These are phyloP conservation scores for Dendrobium nobile DNA, from an alignment of 106 monocot genomes.

Conservation along the genomic window DNA sequence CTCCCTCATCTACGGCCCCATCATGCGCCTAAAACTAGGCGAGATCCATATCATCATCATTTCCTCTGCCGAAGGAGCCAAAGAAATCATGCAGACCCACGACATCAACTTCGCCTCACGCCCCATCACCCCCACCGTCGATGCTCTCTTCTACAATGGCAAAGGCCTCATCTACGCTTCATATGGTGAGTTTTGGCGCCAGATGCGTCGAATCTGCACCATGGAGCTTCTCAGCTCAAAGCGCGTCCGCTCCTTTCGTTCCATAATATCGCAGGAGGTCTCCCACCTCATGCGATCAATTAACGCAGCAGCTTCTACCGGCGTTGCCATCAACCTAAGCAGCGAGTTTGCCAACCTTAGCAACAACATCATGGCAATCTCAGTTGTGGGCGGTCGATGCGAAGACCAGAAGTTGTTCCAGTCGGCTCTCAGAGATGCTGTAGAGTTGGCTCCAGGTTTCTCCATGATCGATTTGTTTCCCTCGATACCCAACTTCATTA, in stretches of 20 bases:
- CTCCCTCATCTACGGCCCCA: too few relatives aligned
- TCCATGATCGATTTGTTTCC: slow-evolving; percentile 6
- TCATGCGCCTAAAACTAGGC: too few relatives aligned
- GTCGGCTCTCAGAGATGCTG: not conserved
- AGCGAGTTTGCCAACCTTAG: not conserved
- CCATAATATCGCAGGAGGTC: slow-evolving; percentile 5
- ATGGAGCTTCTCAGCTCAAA: not conserved
- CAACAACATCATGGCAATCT: not conserved
- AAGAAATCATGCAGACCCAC: slow-evolving; percentile 7
- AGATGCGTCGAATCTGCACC: too few relatives aligned
- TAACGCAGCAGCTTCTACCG: not conserved
- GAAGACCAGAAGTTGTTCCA: not conserved
- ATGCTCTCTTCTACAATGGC: not conserved
- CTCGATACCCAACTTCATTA: slow-evolving; percentile 4
- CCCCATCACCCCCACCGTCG: not conserved
- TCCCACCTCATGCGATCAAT: not conserved
- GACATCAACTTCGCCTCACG: slow-evolving; percentile 12
- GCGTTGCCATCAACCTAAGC: not conserved
- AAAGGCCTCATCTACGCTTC: too few relatives aligned
- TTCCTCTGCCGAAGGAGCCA: too few relatives aligned
- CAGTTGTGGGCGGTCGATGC: not conserved
- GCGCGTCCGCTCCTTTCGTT: not conserved
- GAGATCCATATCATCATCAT: too few relatives aligned
- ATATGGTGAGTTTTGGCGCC: too few relatives aligned
- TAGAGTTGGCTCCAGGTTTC: not conserved